These are phyloP conservation scores for Coleophoma crateriformis DNA, from an alignment of 2,329 filamentous ascomycete species.

Conservation along the genomic window DNA sequence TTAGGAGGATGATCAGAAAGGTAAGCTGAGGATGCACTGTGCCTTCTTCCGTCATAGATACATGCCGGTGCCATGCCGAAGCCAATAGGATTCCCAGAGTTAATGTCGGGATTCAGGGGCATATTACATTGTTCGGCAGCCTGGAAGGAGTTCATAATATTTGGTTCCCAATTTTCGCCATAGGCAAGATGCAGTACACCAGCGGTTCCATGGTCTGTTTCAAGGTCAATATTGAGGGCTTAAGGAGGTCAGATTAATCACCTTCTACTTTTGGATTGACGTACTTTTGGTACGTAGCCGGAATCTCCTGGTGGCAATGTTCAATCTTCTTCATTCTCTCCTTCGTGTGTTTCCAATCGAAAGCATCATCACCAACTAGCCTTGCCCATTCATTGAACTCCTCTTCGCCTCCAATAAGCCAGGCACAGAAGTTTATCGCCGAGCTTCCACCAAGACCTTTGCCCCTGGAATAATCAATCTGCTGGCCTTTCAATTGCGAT, in stretches of 20 bases:
- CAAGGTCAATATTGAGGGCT: neutral
- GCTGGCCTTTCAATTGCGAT: constrained; percentile 33
- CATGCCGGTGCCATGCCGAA: constrained; percentile 43
- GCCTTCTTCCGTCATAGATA: constrained; percentile 36
- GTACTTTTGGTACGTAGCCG: constrained; percentile 1
- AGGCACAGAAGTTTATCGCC: constrained; percentile 45
- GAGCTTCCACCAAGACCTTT: constrained; percentile 45
- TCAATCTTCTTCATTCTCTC: constrained; percentile 41
- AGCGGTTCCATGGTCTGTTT: constrained; percentile 2
- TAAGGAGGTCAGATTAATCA: neutral
- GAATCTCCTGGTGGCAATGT: constrained; percentile 1
- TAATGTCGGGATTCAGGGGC: constrained; percentile 46
- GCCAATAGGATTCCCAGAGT: constrained; percentile 51
- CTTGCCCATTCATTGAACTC: constrained; percentile 43
- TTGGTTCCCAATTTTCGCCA: constrained; percentile 39
- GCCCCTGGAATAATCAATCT: constrained; percentile 44
- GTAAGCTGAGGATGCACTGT: constrained; percentile 41
- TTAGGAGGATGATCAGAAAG: constrained; percentile 38
- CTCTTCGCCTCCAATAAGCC: constrained; percentile 39
- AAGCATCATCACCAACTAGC: neutral
- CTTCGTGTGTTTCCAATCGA: constrained; percentile 43
- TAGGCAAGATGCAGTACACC: constrained; percentile 23
- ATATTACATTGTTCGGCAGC: constrained; percentile 40
- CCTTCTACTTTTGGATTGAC: neutral
- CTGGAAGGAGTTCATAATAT: constrained; percentile 37